Percentiles rank a stretch among this genome's conserved stretches.
phyloP scores from a whole-genome alignment of 2,329 filamentous ascomycete genomes.

The Didymella exigua region DNA sequence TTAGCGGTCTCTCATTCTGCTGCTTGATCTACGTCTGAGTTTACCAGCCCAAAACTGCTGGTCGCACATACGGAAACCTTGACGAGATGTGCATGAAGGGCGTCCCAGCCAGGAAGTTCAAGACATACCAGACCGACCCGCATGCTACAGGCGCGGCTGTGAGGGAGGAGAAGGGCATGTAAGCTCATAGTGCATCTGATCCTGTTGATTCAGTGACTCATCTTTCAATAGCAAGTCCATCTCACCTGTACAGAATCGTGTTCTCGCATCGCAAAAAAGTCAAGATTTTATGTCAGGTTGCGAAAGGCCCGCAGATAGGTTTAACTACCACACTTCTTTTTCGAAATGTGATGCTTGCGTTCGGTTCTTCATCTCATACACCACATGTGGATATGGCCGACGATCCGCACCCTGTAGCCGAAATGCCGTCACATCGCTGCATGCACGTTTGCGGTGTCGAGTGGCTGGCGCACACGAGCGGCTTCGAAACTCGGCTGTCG shows the following conservation, averaged over 20 bases:
- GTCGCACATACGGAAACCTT: slow-evolving; percentile 80
- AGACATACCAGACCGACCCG: slow-evolving; percentile 20
- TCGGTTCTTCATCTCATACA: too few relatives aligned
- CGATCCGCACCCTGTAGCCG: background rate
- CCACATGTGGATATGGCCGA: too few relatives aligned
- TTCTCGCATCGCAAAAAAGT: too few relatives aligned
- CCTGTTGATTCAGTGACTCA: background rate
- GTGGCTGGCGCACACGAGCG: background rate
- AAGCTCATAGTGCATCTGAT: background rate
- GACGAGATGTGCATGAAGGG: slow-evolving; percentile 74
- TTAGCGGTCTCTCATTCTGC: slow-evolving; percentile 76
- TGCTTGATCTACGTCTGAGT: slow-evolving; percentile 81
- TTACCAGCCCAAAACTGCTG: slow-evolving; percentile 75
- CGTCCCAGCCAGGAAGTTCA: slow-evolving; percentile 29
- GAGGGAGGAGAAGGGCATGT: slow-evolving; percentile 21
- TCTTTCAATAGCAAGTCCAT: too few relatives aligned
- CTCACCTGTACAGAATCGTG: too few relatives aligned
- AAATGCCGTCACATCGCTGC: slow-evolving; percentile 4
- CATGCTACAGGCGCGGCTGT: slow-evolving; percentile 10
- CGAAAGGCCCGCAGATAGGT: too few relatives aligned
- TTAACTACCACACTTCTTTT: too few relatives aligned
- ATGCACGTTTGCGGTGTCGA: background rate
- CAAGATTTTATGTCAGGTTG: too few relatives aligned
- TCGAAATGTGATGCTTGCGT: too few relatives aligned
- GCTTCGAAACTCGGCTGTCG: slow-evolving; percentile 10